These are phyloP conservation scores for Podosphaera fusca DNA, from an alignment of 2,329 filamentous ascomycete species.

Conservation along the genomic window DNA sequence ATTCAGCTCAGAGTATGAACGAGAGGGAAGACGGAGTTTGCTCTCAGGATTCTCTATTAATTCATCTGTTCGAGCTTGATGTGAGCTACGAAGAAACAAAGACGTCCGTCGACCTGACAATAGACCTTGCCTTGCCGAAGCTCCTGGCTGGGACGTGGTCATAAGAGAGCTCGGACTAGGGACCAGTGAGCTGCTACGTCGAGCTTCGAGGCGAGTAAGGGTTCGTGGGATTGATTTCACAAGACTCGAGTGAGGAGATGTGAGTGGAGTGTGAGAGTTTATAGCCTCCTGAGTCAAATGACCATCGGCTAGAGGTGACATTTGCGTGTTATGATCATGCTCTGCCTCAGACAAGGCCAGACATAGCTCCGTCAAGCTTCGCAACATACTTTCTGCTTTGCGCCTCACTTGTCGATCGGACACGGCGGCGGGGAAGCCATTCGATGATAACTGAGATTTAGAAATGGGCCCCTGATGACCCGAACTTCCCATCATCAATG, in stretches of 20 bases:
- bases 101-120: constrained; percentile 26
- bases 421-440: constrained; percentile 16
- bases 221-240: constrained; percentile 14
- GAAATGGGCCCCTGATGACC: constrained; percentile 47
- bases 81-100: constrained; percentile 21
- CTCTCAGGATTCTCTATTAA: constrained; percentile 22
- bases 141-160: constrained; percentile 13
- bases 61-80: constrained; percentile 15
- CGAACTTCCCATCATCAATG: constrained; percentile 51
- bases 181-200: constrained; percentile 16
- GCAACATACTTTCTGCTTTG: constrained; percentile 81
- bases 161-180: constrained; percentile 13
- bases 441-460: constrained; percentile 26
- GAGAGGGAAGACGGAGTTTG: constrained; percentile 32
- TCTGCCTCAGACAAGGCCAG: constrained; percentile 51
- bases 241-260: constrained; percentile 7
- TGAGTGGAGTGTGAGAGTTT: constrained; percentile 6
- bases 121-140: constrained; percentile 26
- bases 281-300: constrained; percentile 7
- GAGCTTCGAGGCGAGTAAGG: constrained; percentile 15
- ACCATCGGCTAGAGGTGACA: constrained; percentile 6
- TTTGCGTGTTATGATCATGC: constrained; percentile 5
- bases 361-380: constrained; percentile 78
- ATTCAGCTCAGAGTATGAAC: constrained; percentile 33
- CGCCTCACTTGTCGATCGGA: constrained; percentile 70